phyloP scores from a whole-genome alignment of 2,329 filamentous ascomycete species.

The Bisporella sp. region DNA sequence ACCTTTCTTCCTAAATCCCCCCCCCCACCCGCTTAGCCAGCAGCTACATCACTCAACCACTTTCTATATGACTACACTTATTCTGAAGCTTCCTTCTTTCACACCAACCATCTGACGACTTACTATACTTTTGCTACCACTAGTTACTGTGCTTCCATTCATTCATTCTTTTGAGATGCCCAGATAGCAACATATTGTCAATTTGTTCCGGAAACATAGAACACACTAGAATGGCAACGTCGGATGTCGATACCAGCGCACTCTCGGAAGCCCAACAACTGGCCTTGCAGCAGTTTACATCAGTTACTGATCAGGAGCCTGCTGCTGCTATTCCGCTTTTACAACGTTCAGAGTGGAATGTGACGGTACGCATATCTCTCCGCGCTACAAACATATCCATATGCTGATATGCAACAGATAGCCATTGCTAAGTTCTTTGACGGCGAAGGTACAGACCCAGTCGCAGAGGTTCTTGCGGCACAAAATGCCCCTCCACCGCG shows the following conservation, averaged over 20 bases:
- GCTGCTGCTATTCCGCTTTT: conserved; percentile 73
- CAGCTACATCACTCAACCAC: too few species aligned
- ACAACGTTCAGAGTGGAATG: conserved; percentile 89
- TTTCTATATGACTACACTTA: too few species aligned
- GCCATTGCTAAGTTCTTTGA: conserved; percentile 98
- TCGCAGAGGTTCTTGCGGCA: conserved; percentile 67
- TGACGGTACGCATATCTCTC: conserved; percentile 52
- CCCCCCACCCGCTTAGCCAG: too few species aligned
- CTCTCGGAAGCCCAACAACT: conserved; percentile 74
- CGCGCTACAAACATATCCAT: conserved; percentile 3
- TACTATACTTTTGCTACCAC: not conserved
- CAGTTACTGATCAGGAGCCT: conserved; percentile 78
- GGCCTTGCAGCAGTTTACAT: conserved; percentile 79
- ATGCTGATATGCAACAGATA: conserved; percentile 50
- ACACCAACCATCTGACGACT: too few species aligned
- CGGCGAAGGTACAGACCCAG: conserved; percentile 76
- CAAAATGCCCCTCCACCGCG: conserved; percentile 55
- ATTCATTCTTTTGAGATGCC: conserved; percentile 29
- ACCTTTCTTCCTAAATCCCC: too few species aligned
- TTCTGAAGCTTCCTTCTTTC: too few species aligned
- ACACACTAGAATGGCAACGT: conserved; percentile 33
- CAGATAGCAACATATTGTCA: conserved; percentile 38
- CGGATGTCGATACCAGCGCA: conserved; percentile 54
- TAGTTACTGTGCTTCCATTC: not conserved
- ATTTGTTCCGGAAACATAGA: not conserved